Conservation (phyloP, 805 yeast genomes). For the Barnettozyma populi region DNA sequence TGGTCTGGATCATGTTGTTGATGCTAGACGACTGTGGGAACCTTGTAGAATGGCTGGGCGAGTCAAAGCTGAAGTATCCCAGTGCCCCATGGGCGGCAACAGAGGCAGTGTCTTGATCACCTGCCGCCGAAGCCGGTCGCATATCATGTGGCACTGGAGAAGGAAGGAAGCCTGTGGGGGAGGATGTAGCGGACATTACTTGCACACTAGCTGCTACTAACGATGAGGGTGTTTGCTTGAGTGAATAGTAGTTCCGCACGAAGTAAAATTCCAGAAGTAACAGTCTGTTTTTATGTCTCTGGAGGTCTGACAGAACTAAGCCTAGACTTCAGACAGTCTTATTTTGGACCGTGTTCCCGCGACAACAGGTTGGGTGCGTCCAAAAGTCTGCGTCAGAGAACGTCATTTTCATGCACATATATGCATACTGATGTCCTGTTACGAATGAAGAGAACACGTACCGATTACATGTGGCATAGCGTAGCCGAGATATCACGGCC, state of each 20-base stretch:
- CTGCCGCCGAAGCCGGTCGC: background rate
- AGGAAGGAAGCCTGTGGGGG: conserved; percentile 2
- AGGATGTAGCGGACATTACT: conserved; percentile 6
- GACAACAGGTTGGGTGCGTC: background rate
- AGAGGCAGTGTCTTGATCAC: background rate
- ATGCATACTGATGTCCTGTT: background rate
- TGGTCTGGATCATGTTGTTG: background rate
- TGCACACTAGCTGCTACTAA: background rate
- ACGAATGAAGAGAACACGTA: no score
- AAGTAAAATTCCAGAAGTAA: no score
- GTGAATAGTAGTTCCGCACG: no score
- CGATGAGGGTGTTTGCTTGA: no score
- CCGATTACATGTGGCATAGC: no score
- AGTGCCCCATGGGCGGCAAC: background rate
- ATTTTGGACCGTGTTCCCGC: background rate
- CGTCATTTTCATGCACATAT: background rate
- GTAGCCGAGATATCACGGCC: no score
- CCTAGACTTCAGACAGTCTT: background rate
- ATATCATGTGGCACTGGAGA: background rate
- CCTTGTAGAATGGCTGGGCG: background rate
- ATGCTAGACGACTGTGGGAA: background rate
- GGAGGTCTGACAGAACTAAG: background rate
- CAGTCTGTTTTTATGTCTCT: background rate
- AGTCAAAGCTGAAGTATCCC: background rate
- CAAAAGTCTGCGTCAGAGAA: background rate